Base-by-base conservation (phyloP, 768 basidiomycete genomes). In the Suillus weaverae region DNA sequence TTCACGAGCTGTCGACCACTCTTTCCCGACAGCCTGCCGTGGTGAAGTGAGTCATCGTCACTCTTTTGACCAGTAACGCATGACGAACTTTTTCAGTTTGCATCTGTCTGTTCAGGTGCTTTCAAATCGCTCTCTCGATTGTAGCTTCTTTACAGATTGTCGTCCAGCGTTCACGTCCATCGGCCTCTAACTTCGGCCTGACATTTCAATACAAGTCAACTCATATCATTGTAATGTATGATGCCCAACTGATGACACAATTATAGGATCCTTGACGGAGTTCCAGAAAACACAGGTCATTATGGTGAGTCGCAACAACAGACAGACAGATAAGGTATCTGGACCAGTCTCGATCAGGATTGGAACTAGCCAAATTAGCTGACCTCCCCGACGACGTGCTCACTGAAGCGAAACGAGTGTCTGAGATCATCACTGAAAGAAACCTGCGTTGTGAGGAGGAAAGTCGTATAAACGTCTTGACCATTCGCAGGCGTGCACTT, bases 291-390 rank as follows among this genome's bases (percentile, higher is more conserved):
- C 35, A 68, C 80, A 33, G 81, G 80, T n/a, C 90, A 94, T 73
- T 94, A 95, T 70, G 93, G 93, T 92, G 62, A 53, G 68, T 67
- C 66, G 33, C 48, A 64, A 60, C 43, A 56, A 22, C 63, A 63
- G 30, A 33, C 62, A 18, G 63, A 50, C 46, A n/a, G 62, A 30
- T 9, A n/a, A 4, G 44, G 20, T 18, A 22, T 8, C 4, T 62
- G 32, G n/a, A 62, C 30, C 33, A 26, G 22, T 18, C 41, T 41
- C 43, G 41, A n/a, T 30, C 67, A 96, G 96, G 97, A 3, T 80
- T 99, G 13, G 92, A 97, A 69, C 84, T 98, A 33, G 95, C 96
- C 14, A 86, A 86, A 55, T 83, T 97, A 6, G 95, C 94, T 1
- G 94, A 95, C 71, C 80, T 99, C 0, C 97, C 97, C 0, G 67